Conservation (phyloP, 371 early-diverging fungal species). For the Paraphysoderma sedebokerense region DNA sequence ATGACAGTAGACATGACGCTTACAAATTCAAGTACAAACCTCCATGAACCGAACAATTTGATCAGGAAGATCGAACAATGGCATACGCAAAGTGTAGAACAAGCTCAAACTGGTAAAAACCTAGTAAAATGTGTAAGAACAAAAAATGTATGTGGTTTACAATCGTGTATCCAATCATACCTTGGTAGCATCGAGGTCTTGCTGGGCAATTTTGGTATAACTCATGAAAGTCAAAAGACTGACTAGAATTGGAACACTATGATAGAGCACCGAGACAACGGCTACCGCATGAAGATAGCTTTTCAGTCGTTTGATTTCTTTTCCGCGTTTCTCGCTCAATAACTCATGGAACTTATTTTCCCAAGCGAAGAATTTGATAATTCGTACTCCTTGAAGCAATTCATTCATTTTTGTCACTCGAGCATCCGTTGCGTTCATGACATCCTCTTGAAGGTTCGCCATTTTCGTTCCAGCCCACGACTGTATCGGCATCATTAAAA, state of each 20-base stretch:
- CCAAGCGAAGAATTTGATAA: no score
- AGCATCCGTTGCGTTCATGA: slow-evolving; percentile 1
- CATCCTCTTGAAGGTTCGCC: not conserved
- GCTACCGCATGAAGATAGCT: no score
- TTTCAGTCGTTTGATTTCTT: no score
- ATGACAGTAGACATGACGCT: no score
- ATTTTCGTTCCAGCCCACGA: not conserved
- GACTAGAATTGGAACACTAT: not conserved
- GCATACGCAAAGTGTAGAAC: not conserved
- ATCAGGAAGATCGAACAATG: not conserved
- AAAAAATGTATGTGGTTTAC: no score
- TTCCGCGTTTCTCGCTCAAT: no score
- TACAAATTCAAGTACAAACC: no score
- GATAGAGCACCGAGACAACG: not conserved
- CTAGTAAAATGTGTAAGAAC: no score
- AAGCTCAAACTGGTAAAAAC: not conserved
- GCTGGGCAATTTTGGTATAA: not conserved
- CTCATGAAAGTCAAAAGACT: not conserved
- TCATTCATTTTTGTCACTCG: slow-evolving; percentile 1
- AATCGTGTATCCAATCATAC: no score
- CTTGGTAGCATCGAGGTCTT: not conserved
- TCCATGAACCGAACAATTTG: not conserved
- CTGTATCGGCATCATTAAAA: not conserved
- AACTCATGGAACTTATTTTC: no score
- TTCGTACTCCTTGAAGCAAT: not conserved